phyloP scores from a whole-genome alignment of 805 yeast species.

The Komagataella pseudopastoris region DNA sequence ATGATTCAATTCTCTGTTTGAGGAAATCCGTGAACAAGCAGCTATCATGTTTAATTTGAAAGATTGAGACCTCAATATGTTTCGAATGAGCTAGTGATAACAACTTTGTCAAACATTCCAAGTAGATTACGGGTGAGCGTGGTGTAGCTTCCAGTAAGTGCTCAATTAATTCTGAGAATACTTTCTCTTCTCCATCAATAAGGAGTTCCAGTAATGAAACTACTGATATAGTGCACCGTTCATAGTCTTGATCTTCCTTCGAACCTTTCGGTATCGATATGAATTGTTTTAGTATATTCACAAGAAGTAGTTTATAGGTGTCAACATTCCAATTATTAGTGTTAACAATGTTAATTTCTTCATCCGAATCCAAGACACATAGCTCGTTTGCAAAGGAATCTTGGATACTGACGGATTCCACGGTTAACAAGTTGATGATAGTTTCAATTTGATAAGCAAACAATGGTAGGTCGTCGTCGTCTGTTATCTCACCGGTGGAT shows the following conservation, averaged over 20 bases:
- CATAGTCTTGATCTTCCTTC: constrained; percentile 9
- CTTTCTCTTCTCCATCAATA: constrained; percentile 43
- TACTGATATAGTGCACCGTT: constrained; percentile 24
- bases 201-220: constrained; percentile 31
- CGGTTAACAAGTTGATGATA: constrained; percentile 35
- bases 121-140: background rate
- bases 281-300: constrained; percentile 32
- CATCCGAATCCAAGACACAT: constrained; percentile 36
- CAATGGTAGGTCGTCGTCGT: constrained; percentile 46
- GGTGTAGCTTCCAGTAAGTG: background rate
- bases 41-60: background rate
- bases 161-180: constrained; percentile 22
- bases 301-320: constrained; percentile 45
- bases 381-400: constrained; percentile 43
- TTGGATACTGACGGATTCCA: constrained; percentile 27
- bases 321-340: constrained; percentile 36
- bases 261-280: constrained; percentile 15
- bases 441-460: constrained; percentile 50
- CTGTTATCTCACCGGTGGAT: constrained; percentile 14
- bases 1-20: background rate
- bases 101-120: constrained; percentile 22
- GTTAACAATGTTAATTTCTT: constrained; percentile 25
- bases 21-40: background rate
- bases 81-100: constrained; percentile 17
- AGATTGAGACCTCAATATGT: background rate